phyloP scores from a whole-genome alignment of 305 asterid species.

The Lippia alba region DNA sequence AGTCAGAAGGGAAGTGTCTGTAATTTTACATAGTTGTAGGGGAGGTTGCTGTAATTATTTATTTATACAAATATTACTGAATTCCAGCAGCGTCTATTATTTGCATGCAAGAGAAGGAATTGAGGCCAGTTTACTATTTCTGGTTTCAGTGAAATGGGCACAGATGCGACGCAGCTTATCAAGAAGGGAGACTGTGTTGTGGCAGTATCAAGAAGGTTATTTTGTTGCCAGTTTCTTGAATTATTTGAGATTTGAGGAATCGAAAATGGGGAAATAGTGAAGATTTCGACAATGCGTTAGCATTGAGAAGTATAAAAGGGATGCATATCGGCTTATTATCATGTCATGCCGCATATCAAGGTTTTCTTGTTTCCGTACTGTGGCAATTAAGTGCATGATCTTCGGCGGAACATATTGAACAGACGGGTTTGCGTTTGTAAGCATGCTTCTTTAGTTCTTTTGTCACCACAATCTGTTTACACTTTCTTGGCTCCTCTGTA shows the following conservation, averaged over 20 bases:
- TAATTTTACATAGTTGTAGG: background rate
- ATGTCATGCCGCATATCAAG: constrained; percentile 52
- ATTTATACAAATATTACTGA: background rate
- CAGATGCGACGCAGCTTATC: constrained; percentile 45
- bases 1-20: background rate
- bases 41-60: background rate
- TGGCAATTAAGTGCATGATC: constrained; percentile 43
- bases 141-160: constrained; percentile 52
- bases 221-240: constrained; percentile 42
- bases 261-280: constrained; percentile 39
- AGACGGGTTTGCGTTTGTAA: constrained; percentile 57
- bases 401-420: constrained; percentile 52
- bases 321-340: constrained; percentile 51
- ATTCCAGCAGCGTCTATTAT: background rate
- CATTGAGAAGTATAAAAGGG: constrained; percentile 39
- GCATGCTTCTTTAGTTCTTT: constrained; percentile 25
- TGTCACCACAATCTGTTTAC: too few species aligned
- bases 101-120: constrained; percentile 45
- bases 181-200: constrained; percentile 34
- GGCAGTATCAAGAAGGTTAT: constrained; percentile 54
- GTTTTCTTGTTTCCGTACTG: constrained; percentile 37
- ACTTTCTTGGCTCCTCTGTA: constrained; percentile 33
- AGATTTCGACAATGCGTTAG: constrained; percentile 35
- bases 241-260: constrained; percentile 34
- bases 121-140: constrained; percentile 41